These are phyloP conservation scores for Entomophthora muscae DNA, from an alignment of 371 early-diverging fungal genomes.

Conservation along the genomic window DNA sequence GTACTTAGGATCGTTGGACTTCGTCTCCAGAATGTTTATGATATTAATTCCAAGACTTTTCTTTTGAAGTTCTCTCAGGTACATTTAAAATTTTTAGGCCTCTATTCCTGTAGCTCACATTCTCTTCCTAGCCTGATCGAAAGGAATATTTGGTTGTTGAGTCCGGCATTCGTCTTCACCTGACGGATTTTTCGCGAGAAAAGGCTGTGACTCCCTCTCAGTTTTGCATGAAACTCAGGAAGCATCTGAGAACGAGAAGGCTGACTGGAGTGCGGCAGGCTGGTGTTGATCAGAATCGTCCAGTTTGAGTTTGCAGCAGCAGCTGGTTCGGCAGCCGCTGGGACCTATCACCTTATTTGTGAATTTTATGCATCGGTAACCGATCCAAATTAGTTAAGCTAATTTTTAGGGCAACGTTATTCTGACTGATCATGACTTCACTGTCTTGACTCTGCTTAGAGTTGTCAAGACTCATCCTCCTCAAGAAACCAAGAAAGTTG, in stretches of 20 bases:
- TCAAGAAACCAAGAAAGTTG: constrained; percentile 11
- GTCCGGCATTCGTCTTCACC: constrained; percentile 83
- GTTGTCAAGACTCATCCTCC: constrained; percentile 65
- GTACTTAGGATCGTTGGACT: constrained; percentile 38
- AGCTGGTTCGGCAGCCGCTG: constrained; percentile 33
- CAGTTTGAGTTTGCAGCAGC: constrained; percentile 65
- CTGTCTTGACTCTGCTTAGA: constrained; percentile 68
- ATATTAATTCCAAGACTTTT: constrained; percentile 77
- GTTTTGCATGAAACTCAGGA: constrained; percentile 70
- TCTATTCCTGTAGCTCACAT: neutral
- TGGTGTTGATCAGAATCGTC: constrained; percentile 79
- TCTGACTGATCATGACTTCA: constrained; percentile 74
- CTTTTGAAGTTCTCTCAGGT: constrained; percentile 83
- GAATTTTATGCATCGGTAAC: constrained; percentile 80
- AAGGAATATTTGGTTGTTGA: constrained; percentile 85
- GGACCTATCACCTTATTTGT: constrained; percentile 75
- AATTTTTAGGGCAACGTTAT: constrained; percentile 74
- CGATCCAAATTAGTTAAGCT: neutral
- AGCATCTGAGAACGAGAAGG: constrained; percentile 70
- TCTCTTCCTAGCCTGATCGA: constrained; percentile 31
- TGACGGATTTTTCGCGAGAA: constrained; percentile 74
- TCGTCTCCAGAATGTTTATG: constrained; percentile 89
- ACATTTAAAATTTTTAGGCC: constrained; percentile 1
- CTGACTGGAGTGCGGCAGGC: constrained; percentile 67
- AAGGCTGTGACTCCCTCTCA: constrained; percentile 66